A percentile compares a stretch with the other conserved stretches of the same genome.
Evolutionary conservation across 1,139 yeast genomes (phyloP).

Genomic region (Blastobotrys capitulatus): DNA sequence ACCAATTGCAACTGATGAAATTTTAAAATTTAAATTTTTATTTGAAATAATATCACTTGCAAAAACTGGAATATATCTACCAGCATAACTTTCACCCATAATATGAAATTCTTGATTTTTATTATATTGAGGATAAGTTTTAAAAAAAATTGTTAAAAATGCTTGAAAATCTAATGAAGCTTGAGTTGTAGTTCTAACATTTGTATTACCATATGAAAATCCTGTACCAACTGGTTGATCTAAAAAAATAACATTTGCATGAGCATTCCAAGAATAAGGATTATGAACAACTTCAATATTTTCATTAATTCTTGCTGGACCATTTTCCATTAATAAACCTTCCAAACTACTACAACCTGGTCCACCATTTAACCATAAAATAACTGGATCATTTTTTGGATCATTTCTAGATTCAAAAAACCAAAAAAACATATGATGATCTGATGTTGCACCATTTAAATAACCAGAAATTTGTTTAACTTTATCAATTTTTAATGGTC

Average conservation of each 20-base stretch:
- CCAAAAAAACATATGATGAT: conserved; percentile 81
- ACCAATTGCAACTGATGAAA: conserved; percentile 86
- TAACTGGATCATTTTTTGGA: conserved; percentile 56
- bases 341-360: conserved; percentile 56
- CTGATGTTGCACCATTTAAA: conserved; percentile 61
- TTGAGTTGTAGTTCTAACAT: conserved; percentile 42
- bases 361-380: conserved; percentile 72
- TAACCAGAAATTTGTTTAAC: conserved; percentile 60
- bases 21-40: conserved; percentile 66
- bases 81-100: conserved; percentile 99
- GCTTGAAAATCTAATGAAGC: conserved; percentile 95
- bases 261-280: conserved; percentile 64
- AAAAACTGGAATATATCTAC: conserved; percentile 93
- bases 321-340: conserved; percentile 20
- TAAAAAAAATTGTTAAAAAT: conserved; percentile 81
- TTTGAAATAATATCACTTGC: conserved; percentile 82
- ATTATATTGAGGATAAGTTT: conserved; percentile 78
- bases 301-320: conserved; percentile 27
- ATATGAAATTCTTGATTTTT: conserved; percentile 73
- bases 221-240: conserved; percentile 78
- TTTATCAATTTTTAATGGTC: conserved; percentile 28
- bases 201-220: conserved; percentile 46
- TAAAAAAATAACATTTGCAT: conserved; percentile 61
- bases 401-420: conserved; percentile 66
- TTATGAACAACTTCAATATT: conserved; percentile 48